Evolutionary conservation across 2,329 filamentous ascomycete species (phyloP).

Genomic region (Sordariomycetes sp.): DNA sequence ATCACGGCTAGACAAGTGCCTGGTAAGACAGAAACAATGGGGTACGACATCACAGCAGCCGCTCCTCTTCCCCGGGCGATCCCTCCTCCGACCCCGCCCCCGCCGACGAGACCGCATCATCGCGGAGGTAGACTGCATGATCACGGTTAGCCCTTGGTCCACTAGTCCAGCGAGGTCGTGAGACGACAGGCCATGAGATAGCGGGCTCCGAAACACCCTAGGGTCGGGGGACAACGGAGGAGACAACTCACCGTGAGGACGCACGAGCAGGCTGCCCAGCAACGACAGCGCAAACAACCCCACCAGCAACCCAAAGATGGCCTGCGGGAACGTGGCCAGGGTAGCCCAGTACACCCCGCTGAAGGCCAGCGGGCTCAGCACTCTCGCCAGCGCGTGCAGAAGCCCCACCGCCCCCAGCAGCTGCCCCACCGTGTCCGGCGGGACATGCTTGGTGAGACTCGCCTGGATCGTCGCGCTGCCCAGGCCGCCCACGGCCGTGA

Average conservation of each 20-base stretch:
- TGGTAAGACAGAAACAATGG: background rate
- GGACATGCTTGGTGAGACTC: constrained; percentile 82
- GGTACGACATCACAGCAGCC: background rate
- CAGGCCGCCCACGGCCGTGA: constrained; percentile 72
- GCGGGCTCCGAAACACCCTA: background rate
- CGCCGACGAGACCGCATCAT: background rate
- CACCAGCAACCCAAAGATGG: constrained; percentile 69
- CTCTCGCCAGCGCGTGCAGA: constrained; percentile 69
- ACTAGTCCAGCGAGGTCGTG: background rate
- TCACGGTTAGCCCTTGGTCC: background rate
- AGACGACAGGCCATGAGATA: background rate
- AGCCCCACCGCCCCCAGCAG: constrained; percentile 83
- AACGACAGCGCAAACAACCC: constrained; percentile 57
- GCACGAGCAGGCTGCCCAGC: constrained; percentile 58
- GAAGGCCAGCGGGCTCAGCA: constrained; percentile 72
- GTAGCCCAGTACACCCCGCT: constrained; percentile 80
- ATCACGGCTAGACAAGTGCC: background rate
- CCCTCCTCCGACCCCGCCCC: background rate
- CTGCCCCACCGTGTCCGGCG: constrained; percentile 69
- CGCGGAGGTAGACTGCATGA: background rate
- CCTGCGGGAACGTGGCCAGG: constrained; percentile 66
- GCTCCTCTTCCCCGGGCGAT: background rate
- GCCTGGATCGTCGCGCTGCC: constrained; percentile 78
- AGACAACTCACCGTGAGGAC: constrained; percentile 56
- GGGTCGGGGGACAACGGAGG: background rate